Evolutionary conservation across 2,329 filamentous ascomycete species (phyloP), one percentile per base, ranked within the genome.

Genomic region (Elsinoe perseae): DNA sequence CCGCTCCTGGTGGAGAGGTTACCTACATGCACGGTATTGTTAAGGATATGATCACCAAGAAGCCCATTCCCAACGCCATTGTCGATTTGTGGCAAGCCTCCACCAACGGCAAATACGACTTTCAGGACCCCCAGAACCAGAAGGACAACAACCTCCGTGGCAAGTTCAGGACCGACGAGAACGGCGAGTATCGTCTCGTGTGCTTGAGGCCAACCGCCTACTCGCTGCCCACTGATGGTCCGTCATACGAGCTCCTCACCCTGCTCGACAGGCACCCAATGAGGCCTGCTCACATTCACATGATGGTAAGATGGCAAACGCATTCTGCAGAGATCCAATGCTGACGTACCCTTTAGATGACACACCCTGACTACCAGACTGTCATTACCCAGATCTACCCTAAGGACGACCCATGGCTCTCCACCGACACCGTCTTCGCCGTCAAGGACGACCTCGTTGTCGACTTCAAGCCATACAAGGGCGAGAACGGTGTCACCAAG

Each of bases 31-130:
- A 88, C 75, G 86, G 86, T 63, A 74, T 77, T 46, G 79, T 89
- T 66, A 77, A 71, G 50, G 83, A 87, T 65, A 74, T 84, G 62
- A 74, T 80, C 61, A 86, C 84, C 58, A 81, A 82, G 66, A 79
- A 80, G 72, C 82, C 82, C 60, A 83, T 89, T 64, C 78, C 77
- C 56, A 75, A 77, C 64, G 85, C 85, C 63, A 82, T 87, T 61
- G 82, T 89, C 64, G 86, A 89, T 68, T 85, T 89, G 75, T 89
- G 86, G 86, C 84, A 89, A 68, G 85, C 86, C 52, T 85, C 80
- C 62, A 77, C 83, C 69, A 61, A 61, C 34, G 59, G 59, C 46
- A 57, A 57, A 56, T 84, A 87, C 75, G 84, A 87, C 66, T 82
- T 86, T 77, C 84, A 87, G 71, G 86, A 89, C 70, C 84, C 84